Percentiles rank a stretch among this genome's conserved stretches.
These are phyloP conservation scores for Stagonosporopsis chrysanthemi DNA, from an alignment of 2,329 filamentous ascomycete genomes.

Conservation along the genomic window DNA sequence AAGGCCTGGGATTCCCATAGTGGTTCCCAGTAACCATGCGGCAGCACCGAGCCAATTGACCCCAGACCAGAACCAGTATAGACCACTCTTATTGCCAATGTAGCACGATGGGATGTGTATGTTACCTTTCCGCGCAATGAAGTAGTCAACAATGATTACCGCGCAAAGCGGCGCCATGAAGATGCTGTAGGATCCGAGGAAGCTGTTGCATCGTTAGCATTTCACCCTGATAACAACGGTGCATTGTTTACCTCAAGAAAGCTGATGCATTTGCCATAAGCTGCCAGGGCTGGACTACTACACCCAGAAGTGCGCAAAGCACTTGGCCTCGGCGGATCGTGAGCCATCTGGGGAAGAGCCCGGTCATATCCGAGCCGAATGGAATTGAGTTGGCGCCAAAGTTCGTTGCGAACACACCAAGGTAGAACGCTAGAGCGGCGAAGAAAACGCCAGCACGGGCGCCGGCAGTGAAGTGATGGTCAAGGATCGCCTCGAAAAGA, in stretches of 20 bases:
- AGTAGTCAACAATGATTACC: conserved; percentile 53
- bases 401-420: conserved; percentile 55
- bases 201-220: conserved; percentile 37
- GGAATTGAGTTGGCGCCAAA: conserved; percentile 53
- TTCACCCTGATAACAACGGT: neutral
- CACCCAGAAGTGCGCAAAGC: conserved; percentile 47
- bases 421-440: conserved; percentile 45
- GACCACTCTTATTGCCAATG: conserved; percentile 23
- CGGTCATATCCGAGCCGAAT: conserved; percentile 53
- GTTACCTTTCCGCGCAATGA: conserved; percentile 50
- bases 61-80: conserved; percentile 45
- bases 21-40: conserved; percentile 41
- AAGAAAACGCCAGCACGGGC: conserved; percentile 53
- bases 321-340: conserved; percentile 55
- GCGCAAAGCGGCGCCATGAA: conserved; percentile 53
- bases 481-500: conserved; percentile 54
- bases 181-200: conserved; percentile 52
- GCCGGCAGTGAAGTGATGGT: conserved; percentile 49
- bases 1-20: conserved; percentile 46
- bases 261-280: conserved; percentile 51
- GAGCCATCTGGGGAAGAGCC: conserved; percentile 53
- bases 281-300: conserved; percentile 46
- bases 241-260: conserved; percentile 43
- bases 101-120: conserved; percentile 52
- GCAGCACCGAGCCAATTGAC: conserved; percentile 44